Conservation (phyloP, 2,329 filamentous ascomycete species). For the Fusarium metavorans region DNA sequence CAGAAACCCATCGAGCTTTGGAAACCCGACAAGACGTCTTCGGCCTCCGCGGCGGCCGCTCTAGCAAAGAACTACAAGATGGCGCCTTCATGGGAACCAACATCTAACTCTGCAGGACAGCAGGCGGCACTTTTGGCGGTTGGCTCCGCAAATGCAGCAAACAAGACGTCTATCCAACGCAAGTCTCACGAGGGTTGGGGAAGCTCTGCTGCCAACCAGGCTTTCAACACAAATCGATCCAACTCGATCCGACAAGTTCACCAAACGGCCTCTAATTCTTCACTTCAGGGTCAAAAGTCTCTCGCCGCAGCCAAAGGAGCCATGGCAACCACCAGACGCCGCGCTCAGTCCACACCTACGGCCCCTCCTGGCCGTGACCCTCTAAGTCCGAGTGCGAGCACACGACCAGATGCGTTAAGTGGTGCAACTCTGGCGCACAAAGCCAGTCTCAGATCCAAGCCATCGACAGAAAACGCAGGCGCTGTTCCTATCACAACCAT, state of each 20-base stretch:
- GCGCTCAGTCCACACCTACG: constrained; percentile 73
- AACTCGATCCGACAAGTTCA: constrained; percentile 44
- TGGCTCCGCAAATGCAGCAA: constrained; percentile 51
- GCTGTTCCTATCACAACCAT: constrained; percentile 77
- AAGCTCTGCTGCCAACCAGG: constrained; percentile 77
- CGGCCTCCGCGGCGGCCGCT: constrained; percentile 59
- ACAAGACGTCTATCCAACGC: constrained; percentile 31
- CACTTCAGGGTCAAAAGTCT: constrained; percentile 71
- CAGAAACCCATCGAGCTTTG: constrained; percentile 74
- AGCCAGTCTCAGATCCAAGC: constrained; percentile 58
- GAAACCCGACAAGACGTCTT: constrained; percentile 71
- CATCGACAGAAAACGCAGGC: constrained; percentile 69
- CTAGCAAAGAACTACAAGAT: constrained; percentile 58
- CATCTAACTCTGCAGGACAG: constrained; percentile 73
- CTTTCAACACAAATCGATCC: constrained; percentile 60
- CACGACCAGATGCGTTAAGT: constrained; percentile 75
- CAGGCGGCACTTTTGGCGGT: constrained; percentile 79
- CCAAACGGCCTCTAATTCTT: constrained; percentile 47
- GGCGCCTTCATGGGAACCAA: constrained; percentile 69
- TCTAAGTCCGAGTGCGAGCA: constrained; percentile 51
- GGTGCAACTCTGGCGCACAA: constrained; percentile 78
- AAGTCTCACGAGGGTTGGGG: constrained; percentile 60
- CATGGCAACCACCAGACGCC: constrained; percentile 70
- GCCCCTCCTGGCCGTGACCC: constrained; percentile 37
- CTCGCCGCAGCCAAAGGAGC: constrained; percentile 82